These are phyloP conservation scores for Zizania palustris DNA, from an alignment of 202 grass and related monocot genomes.

Conservation along the genomic window DNA sequence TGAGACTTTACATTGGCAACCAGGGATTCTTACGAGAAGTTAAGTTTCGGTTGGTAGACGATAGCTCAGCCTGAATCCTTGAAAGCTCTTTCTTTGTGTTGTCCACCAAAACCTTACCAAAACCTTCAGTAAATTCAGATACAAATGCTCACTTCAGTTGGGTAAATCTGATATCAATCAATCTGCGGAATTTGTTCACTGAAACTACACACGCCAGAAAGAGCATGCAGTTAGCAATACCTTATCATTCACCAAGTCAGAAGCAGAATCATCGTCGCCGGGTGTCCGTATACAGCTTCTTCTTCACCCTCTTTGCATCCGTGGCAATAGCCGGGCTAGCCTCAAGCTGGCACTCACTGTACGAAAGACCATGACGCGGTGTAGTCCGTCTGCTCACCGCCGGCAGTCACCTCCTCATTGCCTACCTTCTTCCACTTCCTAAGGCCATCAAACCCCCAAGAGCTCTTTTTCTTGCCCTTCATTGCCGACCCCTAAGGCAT, in stretches of 20 bases:
- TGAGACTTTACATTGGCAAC: not conserved
- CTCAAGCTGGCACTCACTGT: conserved; percentile 58
- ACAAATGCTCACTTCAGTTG: conserved; percentile 10
- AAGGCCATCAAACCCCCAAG: conserved; percentile 82
- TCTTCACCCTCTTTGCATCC: conserved; percentile 56
- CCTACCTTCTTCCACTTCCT: conserved; percentile 82
- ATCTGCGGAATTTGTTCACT: not conserved
- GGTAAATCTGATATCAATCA: not conserved
- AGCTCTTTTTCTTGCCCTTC: conserved; percentile 50
- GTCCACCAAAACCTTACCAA: too few relatives aligned
- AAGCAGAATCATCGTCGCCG: conserved; percentile 36
- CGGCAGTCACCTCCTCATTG: conserved; percentile 41
- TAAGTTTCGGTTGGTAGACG: conserved; percentile 65
- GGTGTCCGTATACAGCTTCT: too few relatives aligned
- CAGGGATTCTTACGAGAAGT: conserved; percentile 60
- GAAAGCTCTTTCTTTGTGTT: conserved; percentile 91
- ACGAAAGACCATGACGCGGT: conserved; percentile 36
- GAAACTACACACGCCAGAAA: not conserved
- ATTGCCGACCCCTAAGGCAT: not conserved
- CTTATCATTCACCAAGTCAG: conserved; percentile 63
- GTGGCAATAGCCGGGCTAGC: conserved; percentile 45
- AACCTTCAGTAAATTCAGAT: conserved; percentile 53
- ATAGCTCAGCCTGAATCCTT: conserved; percentile 78
- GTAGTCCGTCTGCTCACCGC: conserved; percentile 26
- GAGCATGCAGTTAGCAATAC: not conserved